Evolutionary conservation across 345 rosid genomes (phyloP).

Genomic region (Murraya paniculata): DNA sequence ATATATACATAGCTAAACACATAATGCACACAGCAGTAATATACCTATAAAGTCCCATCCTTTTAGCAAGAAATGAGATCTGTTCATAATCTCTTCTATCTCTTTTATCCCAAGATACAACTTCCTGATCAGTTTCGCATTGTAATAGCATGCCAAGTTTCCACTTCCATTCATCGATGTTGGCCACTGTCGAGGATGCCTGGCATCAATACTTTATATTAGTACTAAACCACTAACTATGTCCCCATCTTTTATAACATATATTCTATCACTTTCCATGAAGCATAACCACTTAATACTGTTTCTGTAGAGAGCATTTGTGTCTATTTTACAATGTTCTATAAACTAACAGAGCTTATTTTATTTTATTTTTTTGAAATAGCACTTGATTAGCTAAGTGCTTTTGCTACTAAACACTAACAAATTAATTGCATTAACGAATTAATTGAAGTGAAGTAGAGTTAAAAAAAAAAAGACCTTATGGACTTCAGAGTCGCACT

Average conservation of each 20-base stretch:
- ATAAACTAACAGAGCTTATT: too few relatives aligned
- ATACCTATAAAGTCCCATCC: constrained; percentile 95
- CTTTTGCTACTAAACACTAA: too few relatives aligned
- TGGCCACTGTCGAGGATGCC: constrained; percentile 96
- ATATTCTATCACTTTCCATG: background rate
- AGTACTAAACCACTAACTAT: background rate
- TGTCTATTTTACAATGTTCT: background rate
- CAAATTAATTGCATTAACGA: background rate
- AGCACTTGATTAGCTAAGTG: background rate
- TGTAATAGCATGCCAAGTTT: constrained; percentile 75
- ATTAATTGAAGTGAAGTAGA: too few relatives aligned
- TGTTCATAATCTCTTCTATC: constrained; percentile 98
- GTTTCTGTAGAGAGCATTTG: background rate
- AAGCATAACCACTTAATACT: background rate
- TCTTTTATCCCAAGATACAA: constrained; percentile 82
- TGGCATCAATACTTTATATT: constrained; percentile 21
- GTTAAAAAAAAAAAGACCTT: constrained; percentile 37
- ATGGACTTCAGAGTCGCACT: constrained; percentile 75
- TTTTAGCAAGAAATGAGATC: constrained; percentile 74
- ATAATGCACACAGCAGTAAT: background rate
- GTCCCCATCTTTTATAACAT: background rate
- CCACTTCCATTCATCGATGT: constrained; percentile 98
- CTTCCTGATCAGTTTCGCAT: constrained; percentile 75
- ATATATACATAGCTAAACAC: background rate
- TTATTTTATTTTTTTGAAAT: background rate